Evolutionary conservation across 2,329 filamentous ascomycete genomes (phyloP).

Genomic region (Ascochyta koolunga): DNA sequence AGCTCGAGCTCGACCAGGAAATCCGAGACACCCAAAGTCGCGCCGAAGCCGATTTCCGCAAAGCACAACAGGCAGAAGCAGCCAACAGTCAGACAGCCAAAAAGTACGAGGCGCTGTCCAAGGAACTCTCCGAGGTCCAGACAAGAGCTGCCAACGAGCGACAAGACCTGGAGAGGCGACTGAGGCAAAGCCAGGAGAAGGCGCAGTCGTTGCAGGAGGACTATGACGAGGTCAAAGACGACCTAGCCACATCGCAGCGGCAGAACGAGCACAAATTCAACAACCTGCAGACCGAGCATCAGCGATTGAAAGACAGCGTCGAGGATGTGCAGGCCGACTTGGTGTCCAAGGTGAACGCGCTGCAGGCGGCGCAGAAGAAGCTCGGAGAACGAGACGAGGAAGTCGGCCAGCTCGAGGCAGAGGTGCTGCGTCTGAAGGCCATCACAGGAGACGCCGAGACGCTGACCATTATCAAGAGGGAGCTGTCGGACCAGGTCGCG

Average conservation of each 20-base stretch:
- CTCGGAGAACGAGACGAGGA: slow-evolving; percentile 71
- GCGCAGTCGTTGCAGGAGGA: slow-evolving; percentile 79
- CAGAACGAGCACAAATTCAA: slow-evolving; percentile 65
- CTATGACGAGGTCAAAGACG: slow-evolving; percentile 79
- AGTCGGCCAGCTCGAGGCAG: slow-evolving; percentile 78
- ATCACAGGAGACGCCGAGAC: slow-evolving; percentile 87
- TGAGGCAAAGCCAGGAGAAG: slow-evolving; percentile 68
- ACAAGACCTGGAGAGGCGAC: slow-evolving; percentile 59
- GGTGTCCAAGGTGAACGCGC: slow-evolving; percentile 60
- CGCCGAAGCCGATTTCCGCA: slow-evolving; percentile 84
- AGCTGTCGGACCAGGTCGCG: slow-evolving; percentile 89
- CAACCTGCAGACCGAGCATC: slow-evolving; percentile 67
- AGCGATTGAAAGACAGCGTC: slow-evolving; percentile 62
- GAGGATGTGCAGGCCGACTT: slow-evolving; percentile 67
- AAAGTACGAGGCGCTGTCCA: slow-evolving; percentile 61
- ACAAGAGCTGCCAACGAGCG: slow-evolving; percentile 63
- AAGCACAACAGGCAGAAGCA: slow-evolving; percentile 64
- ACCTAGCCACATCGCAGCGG: slow-evolving; percentile 71
- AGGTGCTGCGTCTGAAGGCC: slow-evolving; percentile 82
- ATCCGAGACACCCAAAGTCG: slow-evolving; percentile 78
- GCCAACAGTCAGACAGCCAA: slow-evolving; percentile 57
- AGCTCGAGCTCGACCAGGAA: slow-evolving; percentile 81
- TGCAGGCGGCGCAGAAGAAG: slow-evolving; percentile 69
- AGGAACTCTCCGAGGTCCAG: slow-evolving; percentile 62
- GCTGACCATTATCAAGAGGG: slow-evolving; percentile 80